Evolutionary conservation across 495 filamentous ascomycete species (phyloP).

Genomic region (Penicillium pulvis): DNA sequence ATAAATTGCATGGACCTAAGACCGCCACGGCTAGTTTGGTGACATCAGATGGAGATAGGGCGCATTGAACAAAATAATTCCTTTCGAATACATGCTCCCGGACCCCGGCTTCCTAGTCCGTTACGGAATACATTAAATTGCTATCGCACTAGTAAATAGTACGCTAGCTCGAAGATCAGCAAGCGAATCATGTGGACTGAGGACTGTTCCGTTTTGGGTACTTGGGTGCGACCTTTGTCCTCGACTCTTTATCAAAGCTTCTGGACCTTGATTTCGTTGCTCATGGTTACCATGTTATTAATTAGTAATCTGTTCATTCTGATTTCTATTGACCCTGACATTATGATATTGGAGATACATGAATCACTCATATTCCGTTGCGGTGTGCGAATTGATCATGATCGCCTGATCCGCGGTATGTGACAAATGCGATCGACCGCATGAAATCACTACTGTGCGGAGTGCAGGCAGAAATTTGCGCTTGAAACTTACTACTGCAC

Average conservation of each 20-base stretch:
- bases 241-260: background rate
- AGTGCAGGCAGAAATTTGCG: background rate
- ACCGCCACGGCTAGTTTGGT: background rate
- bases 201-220: background rate
- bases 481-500: background rate
- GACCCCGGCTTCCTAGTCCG: background rate
- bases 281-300: background rate
- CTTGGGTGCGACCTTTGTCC: background rate
- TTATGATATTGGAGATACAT: background rate
- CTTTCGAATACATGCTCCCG: background rate
- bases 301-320: background rate
- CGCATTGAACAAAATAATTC: background rate
- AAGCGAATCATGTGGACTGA: background rate
- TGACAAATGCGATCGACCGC: conserved; percentile 1
- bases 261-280: no score
- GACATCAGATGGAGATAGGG: no score
- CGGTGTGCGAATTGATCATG: background rate
- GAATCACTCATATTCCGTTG: background rate
- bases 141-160: background rate
- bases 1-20: background rate
- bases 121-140: no score
- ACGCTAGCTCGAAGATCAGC: background rate
- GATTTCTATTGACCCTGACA: background rate
- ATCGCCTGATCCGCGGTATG: conserved; percentile 6
- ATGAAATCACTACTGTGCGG: background rate